Conservation (phyloP, 2,329 filamentous ascomycete species). For the Ciborinia camelliae region DNA sequence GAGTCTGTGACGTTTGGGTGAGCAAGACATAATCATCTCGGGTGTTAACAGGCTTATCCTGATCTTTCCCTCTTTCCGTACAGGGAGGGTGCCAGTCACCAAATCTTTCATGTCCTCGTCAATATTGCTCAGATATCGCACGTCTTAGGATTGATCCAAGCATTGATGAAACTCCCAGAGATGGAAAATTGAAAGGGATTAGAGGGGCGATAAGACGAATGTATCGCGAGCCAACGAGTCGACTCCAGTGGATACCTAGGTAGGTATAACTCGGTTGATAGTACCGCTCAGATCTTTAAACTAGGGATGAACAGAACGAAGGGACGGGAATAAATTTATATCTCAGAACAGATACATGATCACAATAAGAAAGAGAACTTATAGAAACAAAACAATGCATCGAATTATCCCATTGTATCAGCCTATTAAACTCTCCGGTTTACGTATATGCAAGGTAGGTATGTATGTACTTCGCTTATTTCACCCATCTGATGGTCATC, state of each 20-base stretch:
- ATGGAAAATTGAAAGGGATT: too few relatives aligned
- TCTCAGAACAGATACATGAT: not conserved
- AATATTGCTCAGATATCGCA: not conserved
- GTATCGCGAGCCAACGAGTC: not conserved
- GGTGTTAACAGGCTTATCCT: too few relatives aligned
- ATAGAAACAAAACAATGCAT: not conserved
- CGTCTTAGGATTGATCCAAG: not conserved
- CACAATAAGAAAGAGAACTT: not conserved
- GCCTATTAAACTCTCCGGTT: not conserved
- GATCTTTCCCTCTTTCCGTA: not conserved
- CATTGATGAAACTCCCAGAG: too few relatives aligned
- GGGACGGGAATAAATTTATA: not conserved
- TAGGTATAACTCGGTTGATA: not conserved
- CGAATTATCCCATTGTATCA: not conserved
- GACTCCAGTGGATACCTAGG: not conserved
- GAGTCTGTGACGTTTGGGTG: not conserved
- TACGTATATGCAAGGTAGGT: too few relatives aligned
- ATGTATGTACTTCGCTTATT: not conserved
- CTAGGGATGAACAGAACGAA: not conserved
- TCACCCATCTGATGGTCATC: slow-evolving; percentile 39
- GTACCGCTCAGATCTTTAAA: not conserved
- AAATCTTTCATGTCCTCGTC: not conserved
- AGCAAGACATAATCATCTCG: not conserved
- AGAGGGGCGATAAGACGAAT: not conserved
- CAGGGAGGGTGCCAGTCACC: not conserved